Evolutionary conservation across 2,329 filamentous ascomycete genomes (phyloP), one percentile per base, ranked within the genome.

Genomic region (Esteya vermicola): DNA sequence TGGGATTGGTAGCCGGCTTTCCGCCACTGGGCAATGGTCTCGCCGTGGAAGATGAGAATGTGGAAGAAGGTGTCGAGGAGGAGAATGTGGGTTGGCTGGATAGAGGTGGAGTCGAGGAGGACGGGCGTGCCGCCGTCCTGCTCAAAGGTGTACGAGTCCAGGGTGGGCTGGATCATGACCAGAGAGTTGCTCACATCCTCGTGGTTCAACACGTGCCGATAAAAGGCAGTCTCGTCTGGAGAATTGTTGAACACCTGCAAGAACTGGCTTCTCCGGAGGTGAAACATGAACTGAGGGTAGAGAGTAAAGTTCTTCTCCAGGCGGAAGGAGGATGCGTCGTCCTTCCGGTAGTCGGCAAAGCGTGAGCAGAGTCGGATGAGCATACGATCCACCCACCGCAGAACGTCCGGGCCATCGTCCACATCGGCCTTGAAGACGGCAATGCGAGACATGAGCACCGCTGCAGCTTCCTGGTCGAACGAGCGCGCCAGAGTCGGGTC

Each of bases 231-330:
- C 62, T 98, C 91, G 52, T 98, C 91, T 8, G 91, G 91, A 0
- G 89, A 96, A 61, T 96, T 98, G 68, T 98, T 98, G 74, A 98
- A 98, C 42, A 98, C 88, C 56, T 98, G 91, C 48, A 98, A 63
- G 68, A 98, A 98, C 60, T 96, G 91, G 61, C 86, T 94, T 60
- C 91, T 78, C 51, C 91, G 82, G 45, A 98, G 72, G 60, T 98
- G 91, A 70, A 98, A 98, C 91, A 98, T 98, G 64, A 98, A 98
- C 58, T 98, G 91, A 21, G 91, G 91, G 56, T 98, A 98, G 14
- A 98, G 72, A 0, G 89, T 96, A 56, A 98, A 98, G 67, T 98
- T 98, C 75, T 95, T 95, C 62, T 98, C 91, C 47, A 94, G 63
- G 27, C 86, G 77, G 75, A 98, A 98, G 1, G 89, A 96, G 6